phyloP scores from a whole-genome alignment of 352 stramenopile species.

The Globisporangium megalacanthum region DNA sequence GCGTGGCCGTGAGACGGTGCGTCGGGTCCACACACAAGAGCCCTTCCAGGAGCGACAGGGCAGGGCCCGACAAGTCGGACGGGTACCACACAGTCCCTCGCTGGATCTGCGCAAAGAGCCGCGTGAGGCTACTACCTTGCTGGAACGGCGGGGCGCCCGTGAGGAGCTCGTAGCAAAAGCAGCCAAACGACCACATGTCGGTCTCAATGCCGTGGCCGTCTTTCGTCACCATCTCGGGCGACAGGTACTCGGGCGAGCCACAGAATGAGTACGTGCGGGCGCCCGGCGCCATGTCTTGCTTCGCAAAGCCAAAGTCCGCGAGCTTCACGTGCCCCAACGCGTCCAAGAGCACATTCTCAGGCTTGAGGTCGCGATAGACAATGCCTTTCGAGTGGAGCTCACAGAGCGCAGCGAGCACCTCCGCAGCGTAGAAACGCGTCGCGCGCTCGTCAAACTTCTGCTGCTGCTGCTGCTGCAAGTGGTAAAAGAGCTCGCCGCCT shows the following conservation, averaged over 20 bases:
- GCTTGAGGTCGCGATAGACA: conserved; percentile 71
- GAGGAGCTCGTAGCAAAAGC: conserved; percentile 79
- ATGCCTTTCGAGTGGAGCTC: conserved; percentile 60
- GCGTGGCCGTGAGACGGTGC: conserved; percentile 40
- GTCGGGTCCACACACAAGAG: conserved; percentile 44
- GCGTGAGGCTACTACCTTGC: conserved; percentile 41
- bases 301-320: conserved; percentile 81
- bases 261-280: conserved; percentile 78
- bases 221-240: conserved; percentile 79
- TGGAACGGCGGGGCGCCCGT: conserved; percentile 72
- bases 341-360: conserved; percentile 77
- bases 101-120: conserved; percentile 63
- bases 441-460: conserved; percentile 65
- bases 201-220: conserved; percentile 68
- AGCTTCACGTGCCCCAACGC: conserved; percentile 74
- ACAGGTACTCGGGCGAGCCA: conserved; percentile 79
- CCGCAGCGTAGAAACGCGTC: conserved; percentile 69
- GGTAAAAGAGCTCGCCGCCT: conserved; percentile 81
- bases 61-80: conserved; percentile 39
- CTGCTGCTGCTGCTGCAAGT: conserved; percentile 69
- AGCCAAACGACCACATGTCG: conserved; percentile 86
- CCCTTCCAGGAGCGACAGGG: conserved; percentile 42
- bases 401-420: conserved; percentile 54
- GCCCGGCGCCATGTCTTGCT: conserved; percentile 50
- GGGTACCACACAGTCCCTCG: conserved; percentile 63